A percentile compares a stretch with the other conserved stretches of the same genome.
phyloP scores from a whole-genome alignment of 331 rosid species.

The Quercus tomentella region DNA sequence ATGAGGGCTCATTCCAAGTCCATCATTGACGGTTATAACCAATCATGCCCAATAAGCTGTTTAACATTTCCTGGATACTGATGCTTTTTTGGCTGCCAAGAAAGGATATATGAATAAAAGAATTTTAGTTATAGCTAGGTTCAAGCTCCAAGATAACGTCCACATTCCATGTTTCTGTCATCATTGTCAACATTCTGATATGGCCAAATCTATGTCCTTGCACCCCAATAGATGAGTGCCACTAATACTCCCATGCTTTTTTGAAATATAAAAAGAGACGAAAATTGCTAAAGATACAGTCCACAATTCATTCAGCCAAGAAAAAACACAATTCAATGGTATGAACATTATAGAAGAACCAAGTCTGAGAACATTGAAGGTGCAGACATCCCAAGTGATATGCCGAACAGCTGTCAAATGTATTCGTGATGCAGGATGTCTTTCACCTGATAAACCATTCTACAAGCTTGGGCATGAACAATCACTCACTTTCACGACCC shows the following conservation, averaged over 20 bases:
- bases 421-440: conserved; percentile 18
- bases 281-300: neutral
- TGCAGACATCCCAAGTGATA: neutral
- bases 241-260: neutral
- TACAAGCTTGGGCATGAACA: conserved; percentile 30
- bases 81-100: too few relatives aligned
- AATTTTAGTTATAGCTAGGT: too few relatives aligned
- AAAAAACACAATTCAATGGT: neutral
- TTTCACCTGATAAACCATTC: conserved; percentile 25
- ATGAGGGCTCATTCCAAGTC: neutral
- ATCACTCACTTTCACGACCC: conserved; percentile 22
- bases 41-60: neutral
- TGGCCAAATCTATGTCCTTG: neutral
- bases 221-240: neutral
- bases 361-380: neutral
- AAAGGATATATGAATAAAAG: too few relatives aligned
- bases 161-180: too few relatives aligned
- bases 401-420: conserved; percentile 15
- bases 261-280: neutral
- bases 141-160: too few relatives aligned
- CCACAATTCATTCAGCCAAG: neutral
- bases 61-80: too few relatives aligned
- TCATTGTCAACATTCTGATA: neutral
- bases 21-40: neutral
- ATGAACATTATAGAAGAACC: neutral